These are phyloP conservation scores for Xylaria bambusicola DNA, from an alignment of 495 filamentous ascomycete species.

Conservation along the genomic window DNA sequence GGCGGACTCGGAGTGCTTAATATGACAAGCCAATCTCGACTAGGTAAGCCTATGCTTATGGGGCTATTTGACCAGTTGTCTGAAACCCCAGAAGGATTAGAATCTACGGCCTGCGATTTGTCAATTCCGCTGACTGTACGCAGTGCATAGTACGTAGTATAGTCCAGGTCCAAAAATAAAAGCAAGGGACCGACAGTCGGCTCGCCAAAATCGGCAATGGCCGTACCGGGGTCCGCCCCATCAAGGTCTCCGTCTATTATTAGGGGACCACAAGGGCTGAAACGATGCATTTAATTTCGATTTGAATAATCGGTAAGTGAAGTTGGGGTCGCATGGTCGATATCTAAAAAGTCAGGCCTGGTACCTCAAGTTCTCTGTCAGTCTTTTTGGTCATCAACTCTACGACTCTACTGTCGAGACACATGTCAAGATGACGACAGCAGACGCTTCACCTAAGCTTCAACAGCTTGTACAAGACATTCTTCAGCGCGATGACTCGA, in stretches of 20 bases:
- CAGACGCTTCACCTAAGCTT: background rate
- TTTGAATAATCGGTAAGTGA: background rate
- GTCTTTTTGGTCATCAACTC: conserved; percentile 6
- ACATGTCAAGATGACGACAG: conserved; percentile 7
- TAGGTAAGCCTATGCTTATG: conserved; percentile 14
- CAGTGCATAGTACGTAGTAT: conserved; percentile 7
- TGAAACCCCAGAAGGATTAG: conserved; percentile 10
- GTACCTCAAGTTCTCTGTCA: background rate
- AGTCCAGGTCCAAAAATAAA: conserved; percentile 19
- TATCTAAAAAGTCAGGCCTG: conserved; percentile 12
- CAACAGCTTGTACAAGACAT: conserved; percentile 14
- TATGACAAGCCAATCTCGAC: conserved; percentile 5
- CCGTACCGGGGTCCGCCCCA: conserved; percentile 20
- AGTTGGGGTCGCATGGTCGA: conserved; percentile 1
- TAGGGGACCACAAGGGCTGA: conserved; percentile 20
- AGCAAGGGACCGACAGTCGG: conserved; percentile 12
- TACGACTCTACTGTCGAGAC: conserved; percentile 1
- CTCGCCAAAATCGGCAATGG: conserved; percentile 17
- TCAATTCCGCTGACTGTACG: conserved; percentile 19
- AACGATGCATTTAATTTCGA: conserved; percentile 8
- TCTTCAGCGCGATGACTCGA: conserved; percentile 14
- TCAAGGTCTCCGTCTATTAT: conserved; percentile 15
- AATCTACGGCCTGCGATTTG: conserved; percentile 14
- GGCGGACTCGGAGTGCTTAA: conserved; percentile 15
- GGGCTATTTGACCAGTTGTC: conserved; percentile 4